phyloP scores from a whole-genome alignment of 805 yeast species.

The Kuraishia capsulata region DNA sequence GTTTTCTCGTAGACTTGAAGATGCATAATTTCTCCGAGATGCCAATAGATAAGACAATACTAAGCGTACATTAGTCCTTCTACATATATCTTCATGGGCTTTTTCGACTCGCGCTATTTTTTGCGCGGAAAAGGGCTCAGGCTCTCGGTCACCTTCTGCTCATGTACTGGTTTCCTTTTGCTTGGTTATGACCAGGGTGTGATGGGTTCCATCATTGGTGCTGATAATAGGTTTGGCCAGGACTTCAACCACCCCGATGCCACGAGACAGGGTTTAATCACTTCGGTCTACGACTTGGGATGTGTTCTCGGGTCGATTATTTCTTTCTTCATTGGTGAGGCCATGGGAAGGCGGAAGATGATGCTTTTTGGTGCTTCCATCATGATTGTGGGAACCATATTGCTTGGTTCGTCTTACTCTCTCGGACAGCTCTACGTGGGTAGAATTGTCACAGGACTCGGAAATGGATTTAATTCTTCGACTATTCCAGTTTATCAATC shows the following conservation, averaged over 20 bases:
- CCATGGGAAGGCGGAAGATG: constrained; percentile 27
- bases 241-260: constrained; percentile 57
- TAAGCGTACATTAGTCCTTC: too few relatives aligned
- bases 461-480: constrained; percentile 34
- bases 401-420: constrained; percentile 17
- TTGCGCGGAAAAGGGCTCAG: too few relatives aligned
- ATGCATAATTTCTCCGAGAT: too few relatives aligned
- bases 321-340: constrained; percentile 27
- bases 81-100: too few relatives aligned
- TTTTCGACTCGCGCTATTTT: too few relatives aligned
- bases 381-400: constrained; percentile 25
- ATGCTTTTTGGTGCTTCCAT: constrained; percentile 26
- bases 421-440: constrained; percentile 30
- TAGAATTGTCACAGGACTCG: constrained; percentile 35
- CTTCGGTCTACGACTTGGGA: constrained; percentile 36
- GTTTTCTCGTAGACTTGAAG: too few relatives aligned
- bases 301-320: constrained; percentile 34
- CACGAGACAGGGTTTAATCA: constrained; percentile 35
- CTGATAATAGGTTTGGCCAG: too few relatives aligned
- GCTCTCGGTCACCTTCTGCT: too few relatives aligned
- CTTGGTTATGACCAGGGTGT: constrained; percentile 80
- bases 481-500: constrained; percentile 39
- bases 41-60: too few relatives aligned
- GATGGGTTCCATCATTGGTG: constrained; percentile 52
- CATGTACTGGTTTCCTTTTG: constrained; percentile 41